Evolutionary conservation across 306 rosid genomes (phyloP), one percentile per base, ranked within the genome.

Genomic region (Quercus glauca): DNA sequence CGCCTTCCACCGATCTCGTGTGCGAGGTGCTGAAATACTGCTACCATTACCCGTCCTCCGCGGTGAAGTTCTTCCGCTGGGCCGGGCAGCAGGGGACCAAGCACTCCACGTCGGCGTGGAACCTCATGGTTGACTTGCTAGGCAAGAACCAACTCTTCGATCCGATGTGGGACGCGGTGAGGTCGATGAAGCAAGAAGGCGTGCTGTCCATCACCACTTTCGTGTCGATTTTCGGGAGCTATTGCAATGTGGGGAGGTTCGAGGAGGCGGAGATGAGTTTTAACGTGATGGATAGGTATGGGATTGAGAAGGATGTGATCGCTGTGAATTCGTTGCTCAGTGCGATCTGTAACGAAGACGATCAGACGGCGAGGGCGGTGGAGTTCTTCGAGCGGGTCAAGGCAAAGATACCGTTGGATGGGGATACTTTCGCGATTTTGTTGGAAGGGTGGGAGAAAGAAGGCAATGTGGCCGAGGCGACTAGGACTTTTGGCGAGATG

Each of bases 51-150:
- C 95, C 95, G 0, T 86, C 86, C 26, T 87, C 93, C 2, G 93
- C 93, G 31, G 79, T 92, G 74, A 92, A 90, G 83, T 90, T 92
- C 72, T 92, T 92, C 79, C 88, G 91, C 0, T 92, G 95, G 95
- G 95, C 92, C 7, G 87, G 91, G 20, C 63, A 45, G 52, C 74
- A 67, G 11, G 45, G 45, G 45, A 41, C 11, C 15, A 80, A 82
- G 86, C 95, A 80, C 76, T 72, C 93, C 3, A 78, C 88, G 5
- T 71, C 77, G 14, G 84, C 89, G 1, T 92, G 95, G 95, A 92
- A 89, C 81, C 84, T 89, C 71, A 92, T 92, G 88, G 90, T 89
- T 0, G 93, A 92, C 68, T 41, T 90, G 55, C 64, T 90, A 10
- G 97, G 97, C 8, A 85, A 87, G 65, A 92, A 92, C 67, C 85